Base-by-base conservation (phyloP, 2,329 filamentous ascomycete species). In the Arthrobotrys megalospora region DNA sequence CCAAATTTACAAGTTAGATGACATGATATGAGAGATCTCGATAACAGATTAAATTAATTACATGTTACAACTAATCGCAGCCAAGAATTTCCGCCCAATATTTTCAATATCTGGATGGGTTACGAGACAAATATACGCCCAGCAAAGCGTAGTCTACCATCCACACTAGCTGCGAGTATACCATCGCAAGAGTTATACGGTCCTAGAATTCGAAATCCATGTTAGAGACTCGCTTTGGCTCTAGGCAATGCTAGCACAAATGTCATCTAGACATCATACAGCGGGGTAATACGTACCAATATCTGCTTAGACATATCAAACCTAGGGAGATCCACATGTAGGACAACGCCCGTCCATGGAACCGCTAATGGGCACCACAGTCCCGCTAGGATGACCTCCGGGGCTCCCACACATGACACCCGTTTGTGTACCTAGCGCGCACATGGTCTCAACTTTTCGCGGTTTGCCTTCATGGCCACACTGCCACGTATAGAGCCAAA, bases 401-500 rank as follows among this genome's bases (percentile, higher is more conserved):
- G 50, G 5, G 12, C 14, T 34, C 8, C 65, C 65, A 21, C 65
- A 69, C 43, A 21, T 12, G 19, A 28, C 19, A n/a, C 36, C 36
- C 16, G 28, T 16, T 43, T 41, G 10, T 14, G 2, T 14, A 1
- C 34, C 55, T 19, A 41, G 36, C 8, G 3, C 16, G 43, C 55
- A 60, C 19, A 21, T 14, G 0, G 8, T 43, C 12, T 47, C 19
- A 24, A 48, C 6, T 14, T 36, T 24, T 36, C 50, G 38, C 1
- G 10, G 6, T 34, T 32, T 47, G 14, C 50, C 55, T 11, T 47
- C 38, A 47, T 60, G 50, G 21, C 43, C 36, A 16, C 65, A 69
- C 4, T 53, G 6, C 65, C 65, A 69, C 28, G 36, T 69, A 6
- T 38, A 69, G 5, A 6, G 19, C 50, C 65, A 55, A 3, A 69